Conservation (phyloP, 192 early-diverging fungal genomes). For the Phlyctochytrium bullatum region DNA sequence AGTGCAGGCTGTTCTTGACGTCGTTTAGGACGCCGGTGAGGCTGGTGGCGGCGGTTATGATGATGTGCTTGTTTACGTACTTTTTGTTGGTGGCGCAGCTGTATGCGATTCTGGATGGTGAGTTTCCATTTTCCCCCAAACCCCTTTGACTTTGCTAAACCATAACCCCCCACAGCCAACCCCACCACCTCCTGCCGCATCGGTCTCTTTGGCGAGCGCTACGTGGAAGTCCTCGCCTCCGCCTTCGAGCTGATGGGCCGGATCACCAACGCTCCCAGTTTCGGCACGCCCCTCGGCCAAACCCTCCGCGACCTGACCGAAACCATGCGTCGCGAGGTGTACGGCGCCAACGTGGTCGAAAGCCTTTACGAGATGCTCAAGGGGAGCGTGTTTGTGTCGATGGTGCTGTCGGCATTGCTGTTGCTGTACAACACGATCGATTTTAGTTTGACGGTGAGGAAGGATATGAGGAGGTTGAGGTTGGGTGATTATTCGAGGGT, state of each 20-base stretch:
- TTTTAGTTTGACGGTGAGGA: background rate
- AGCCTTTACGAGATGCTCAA: constrained; percentile 1
- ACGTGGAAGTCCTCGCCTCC: background rate
- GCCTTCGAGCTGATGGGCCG: background rate
- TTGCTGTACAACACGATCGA: constrained; percentile 13
- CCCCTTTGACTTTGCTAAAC: background rate
- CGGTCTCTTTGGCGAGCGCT: background rate
- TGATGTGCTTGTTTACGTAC: constrained; percentile 14
- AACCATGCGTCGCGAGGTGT: background rate
- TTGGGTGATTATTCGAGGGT: constrained; percentile 2
- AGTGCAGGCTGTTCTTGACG: background rate
- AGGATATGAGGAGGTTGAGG: constrained; percentile 4
- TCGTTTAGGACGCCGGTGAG: background rate
- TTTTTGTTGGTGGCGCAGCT: background rate
- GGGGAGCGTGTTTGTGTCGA: background rate
- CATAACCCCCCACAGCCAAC: too few relatives aligned
- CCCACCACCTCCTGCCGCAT: background rate
- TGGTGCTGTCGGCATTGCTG: background rate
- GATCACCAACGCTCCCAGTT: background rate
- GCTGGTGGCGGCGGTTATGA: background rate
- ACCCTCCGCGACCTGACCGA: background rate
- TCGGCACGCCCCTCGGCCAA: background rate
- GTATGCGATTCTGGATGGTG: background rate
- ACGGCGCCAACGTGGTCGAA: background rate
- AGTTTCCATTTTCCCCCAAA: background rate